Percentiles rank a stretch among this genome's conserved stretches.
These are phyloP conservation scores for Pseudogymnoascus sp. DNA, from an alignment of 2,329 filamentous ascomycete species.

Conservation along the genomic window DNA sequence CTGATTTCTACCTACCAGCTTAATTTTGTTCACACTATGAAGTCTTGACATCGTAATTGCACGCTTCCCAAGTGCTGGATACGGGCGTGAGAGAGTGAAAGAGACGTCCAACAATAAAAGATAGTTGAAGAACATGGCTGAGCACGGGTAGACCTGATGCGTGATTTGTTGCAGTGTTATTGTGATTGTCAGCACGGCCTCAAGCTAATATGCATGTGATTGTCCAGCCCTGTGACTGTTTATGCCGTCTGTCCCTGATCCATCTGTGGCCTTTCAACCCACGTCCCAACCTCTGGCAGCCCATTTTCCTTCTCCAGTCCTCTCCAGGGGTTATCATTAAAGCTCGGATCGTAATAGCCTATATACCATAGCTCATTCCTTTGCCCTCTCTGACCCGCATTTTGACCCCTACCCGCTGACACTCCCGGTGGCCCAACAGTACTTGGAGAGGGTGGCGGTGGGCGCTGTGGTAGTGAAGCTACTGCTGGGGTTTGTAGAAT, in stretches of 20 bases:
- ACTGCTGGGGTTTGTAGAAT: neutral
- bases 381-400: slow-evolving; percentile 28
- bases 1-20: slow-evolving; percentile 7
- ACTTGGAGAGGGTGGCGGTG: neutral
- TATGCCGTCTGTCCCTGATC: neutral
- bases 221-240: neutral
- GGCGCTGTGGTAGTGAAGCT: neutral
- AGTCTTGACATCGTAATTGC: slow-evolving; percentile 7
- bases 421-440: neutral
- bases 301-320: slow-evolving; percentile 42
- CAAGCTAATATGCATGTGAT: slow-evolving; percentile 1
- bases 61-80: slow-evolving; percentile 14
- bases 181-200: neutral
- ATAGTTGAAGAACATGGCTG: neutral
- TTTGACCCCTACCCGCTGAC: neutral
- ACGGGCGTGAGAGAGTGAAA: slow-evolving; percentile 8
- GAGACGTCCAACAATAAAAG: neutral
- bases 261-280: slow-evolving; percentile 30
- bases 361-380: slow-evolving; percentile 50
- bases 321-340: slow-evolving; percentile 68
- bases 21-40: slow-evolving; percentile 8
- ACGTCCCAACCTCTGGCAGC: slow-evolving; percentile 38
- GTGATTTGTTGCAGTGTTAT: slow-evolving; percentile 1
- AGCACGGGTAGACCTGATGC: neutral
- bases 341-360: slow-evolving; percentile 61